Percentiles rank a stretch among this genome's conserved stretches.
phyloP scores from a whole-genome alignment of 768 basidiomycete genomes.

The Trametes gibbosa region DNA sequence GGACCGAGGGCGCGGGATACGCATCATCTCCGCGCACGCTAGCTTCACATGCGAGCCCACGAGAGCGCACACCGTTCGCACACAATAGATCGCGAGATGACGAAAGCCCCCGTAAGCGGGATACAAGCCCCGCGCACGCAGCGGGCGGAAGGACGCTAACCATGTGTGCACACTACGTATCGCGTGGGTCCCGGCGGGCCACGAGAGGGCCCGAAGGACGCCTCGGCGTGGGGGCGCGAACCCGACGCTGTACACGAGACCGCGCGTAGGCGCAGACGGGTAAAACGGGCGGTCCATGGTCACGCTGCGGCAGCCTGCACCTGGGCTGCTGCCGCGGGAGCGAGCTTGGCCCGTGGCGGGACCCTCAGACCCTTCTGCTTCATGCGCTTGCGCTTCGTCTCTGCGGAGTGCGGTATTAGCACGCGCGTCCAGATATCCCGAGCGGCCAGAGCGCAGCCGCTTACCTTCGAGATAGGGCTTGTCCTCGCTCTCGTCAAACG shows the following conservation, averaged over 20 bases:
- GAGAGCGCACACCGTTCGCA: constrained; percentile 4
- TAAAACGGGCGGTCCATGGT: neutral
- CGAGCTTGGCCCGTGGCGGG: constrained; percentile 44
- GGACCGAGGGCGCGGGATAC: neutral
- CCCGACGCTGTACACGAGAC: neutral
- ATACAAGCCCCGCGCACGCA: neutral
- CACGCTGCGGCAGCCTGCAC: constrained; percentile 14
- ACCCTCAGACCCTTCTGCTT: constrained; percentile 73
- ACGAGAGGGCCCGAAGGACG: neutral
- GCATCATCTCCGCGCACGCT: neutral
- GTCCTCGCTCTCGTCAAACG: constrained; percentile 39
- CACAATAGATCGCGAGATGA: constrained; percentile 3
- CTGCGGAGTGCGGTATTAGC: constrained; percentile 34
- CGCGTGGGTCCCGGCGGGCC: neutral
- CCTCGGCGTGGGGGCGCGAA: neutral
- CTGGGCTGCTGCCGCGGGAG: constrained; percentile 8
- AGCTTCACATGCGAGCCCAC: constrained; percentile 1
- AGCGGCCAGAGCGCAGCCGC: constrained; percentile 27
- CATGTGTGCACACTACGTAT: neutral
- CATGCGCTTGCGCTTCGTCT: constrained; percentile 71
- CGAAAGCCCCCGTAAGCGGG: neutral
- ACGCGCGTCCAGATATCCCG: neutral
- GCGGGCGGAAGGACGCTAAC: neutral
- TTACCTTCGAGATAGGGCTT: constrained; percentile 74
- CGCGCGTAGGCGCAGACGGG: neutral